Evolutionary conservation across 352 stramenopile species (phyloP), one percentile per base, ranked within the genome.

Genomic region (Thalassiosira allenii): DNA sequence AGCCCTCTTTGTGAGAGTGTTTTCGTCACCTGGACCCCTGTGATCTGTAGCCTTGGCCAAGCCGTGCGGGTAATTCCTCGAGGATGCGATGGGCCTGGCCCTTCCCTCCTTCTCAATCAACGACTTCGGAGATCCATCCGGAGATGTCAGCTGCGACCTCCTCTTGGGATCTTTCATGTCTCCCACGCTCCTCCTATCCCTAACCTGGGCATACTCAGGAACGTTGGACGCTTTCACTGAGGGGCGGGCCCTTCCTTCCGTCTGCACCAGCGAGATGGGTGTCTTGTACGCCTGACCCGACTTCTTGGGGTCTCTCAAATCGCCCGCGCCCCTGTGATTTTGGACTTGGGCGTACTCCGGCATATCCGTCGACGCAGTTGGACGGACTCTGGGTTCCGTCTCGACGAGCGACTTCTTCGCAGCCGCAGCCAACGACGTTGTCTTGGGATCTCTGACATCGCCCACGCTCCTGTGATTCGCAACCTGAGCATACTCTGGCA

Each of bases 101-200:
- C 23, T 62, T 40, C 14, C 57, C 41, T 78, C 68, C 11, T 43
- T 58, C 32, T 57, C 53, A 44, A 66, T 65, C 52, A 75, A 58
- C 14, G 66, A 75, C n/a, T 22, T 67, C 22, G 68, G n/a, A n/a
- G n/a, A n/a, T n/a, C n/a, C 23, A 2, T 30, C 29, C 6, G 33
- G 17, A 22, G 5, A 12, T 56, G 47, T 17, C 22, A 61, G 40
- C 9, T 33, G 25, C 4, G 20, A 30, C 5, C 30, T 47, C 47
- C 27, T 54, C 6, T 17, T 34, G 27, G 34, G 57, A 29, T 63
- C 33, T 20, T 33, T 78, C 4, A 57, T 32, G 43, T 78, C 56
- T 5, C 68, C 68, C 9, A 64, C 43, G 33, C 68, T 70, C 22
- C 68, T 52, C n/a, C 44, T 29, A 54, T 78, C 68, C 47, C 30